phyloP scores from a whole-genome alignment of 2,329 filamentous ascomycete species.

The Calonectria pseudoturangicola region DNA sequence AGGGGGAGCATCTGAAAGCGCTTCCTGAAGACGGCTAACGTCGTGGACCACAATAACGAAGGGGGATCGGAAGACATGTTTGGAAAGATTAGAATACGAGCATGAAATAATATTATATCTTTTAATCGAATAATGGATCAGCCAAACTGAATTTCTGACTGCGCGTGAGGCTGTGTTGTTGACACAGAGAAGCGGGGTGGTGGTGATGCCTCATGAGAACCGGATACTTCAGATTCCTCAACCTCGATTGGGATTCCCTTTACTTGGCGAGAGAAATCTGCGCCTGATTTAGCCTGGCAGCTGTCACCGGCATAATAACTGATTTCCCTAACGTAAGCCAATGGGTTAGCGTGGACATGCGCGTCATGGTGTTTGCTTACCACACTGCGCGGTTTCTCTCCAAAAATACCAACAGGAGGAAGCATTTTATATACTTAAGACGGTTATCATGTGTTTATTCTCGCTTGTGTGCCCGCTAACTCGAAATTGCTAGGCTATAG shows the following conservation, averaged over 20 bases:
- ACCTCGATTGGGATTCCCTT: background rate
- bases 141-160: background rate
- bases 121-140: background rate
- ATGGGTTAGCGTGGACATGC: no score
- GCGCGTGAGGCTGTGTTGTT: background rate
- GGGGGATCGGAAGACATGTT: background rate
- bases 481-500: background rate
- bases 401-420: background rate
- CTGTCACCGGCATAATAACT: background rate
- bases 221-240: background rate
- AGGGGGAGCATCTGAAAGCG: no score
- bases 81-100: no score
- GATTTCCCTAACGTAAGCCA: background rate
- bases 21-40: no score
- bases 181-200: background rate
- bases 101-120: no score
- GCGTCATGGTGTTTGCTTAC: no score
- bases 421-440: conserved; percentile 1
- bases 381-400: background rate
- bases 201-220: background rate
- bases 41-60: conserved; percentile 3
- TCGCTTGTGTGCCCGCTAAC: background rate
- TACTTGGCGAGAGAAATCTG: no score
- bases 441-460: background rate
- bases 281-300: background rate